These are phyloP conservation scores for Mangifera indica DNA, from an alignment of 345 rosid genomes.

Conservation along the genomic window DNA sequence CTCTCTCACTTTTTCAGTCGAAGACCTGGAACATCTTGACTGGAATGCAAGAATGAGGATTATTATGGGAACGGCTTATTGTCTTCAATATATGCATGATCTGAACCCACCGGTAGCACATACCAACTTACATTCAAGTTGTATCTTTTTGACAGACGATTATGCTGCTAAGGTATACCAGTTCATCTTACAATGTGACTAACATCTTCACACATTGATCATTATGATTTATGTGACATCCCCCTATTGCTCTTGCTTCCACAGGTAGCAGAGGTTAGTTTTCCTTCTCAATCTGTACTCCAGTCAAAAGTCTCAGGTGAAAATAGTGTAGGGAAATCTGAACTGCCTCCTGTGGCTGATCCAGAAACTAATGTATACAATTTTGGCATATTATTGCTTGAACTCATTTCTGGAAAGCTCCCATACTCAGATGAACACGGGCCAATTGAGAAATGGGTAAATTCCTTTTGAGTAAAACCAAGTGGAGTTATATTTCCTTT, in stretches of 20 bases:
- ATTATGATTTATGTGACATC: neutral
- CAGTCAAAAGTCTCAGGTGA: conserved; percentile 37
- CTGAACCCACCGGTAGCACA: conserved; percentile 74
- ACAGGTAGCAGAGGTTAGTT: conserved; percentile 62
- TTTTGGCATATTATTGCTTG: conserved; percentile 79
- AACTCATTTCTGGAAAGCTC: conserved; percentile 84
- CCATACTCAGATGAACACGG: conserved; percentile 65
- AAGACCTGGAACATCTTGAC: conserved; percentile 90
- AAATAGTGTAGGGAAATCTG: conserved; percentile 43
- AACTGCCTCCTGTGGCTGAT: conserved; percentile 46
- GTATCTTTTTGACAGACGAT: conserved; percentile 75
- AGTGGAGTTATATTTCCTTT: neutral
- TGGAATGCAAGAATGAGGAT: conserved; percentile 84
- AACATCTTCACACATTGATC: neutral
- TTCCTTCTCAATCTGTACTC: conserved; percentile 28
- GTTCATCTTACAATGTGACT: neutral
- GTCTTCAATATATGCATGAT: conserved; percentile 90
- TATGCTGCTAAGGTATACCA: conserved; percentile 82
- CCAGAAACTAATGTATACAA: conserved; percentile 62
- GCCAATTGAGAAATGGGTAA: conserved; percentile 72
- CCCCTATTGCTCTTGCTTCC: neutral
- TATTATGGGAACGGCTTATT: conserved; percentile 89
- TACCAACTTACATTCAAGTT: conserved; percentile 38
- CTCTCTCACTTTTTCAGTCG: conserved; percentile 39
- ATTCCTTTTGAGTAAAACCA: conserved; percentile 8